Base-by-base conservation (phyloP, 2,329 filamentous ascomycete genomes). In the Talaromyces sp. region DNA sequence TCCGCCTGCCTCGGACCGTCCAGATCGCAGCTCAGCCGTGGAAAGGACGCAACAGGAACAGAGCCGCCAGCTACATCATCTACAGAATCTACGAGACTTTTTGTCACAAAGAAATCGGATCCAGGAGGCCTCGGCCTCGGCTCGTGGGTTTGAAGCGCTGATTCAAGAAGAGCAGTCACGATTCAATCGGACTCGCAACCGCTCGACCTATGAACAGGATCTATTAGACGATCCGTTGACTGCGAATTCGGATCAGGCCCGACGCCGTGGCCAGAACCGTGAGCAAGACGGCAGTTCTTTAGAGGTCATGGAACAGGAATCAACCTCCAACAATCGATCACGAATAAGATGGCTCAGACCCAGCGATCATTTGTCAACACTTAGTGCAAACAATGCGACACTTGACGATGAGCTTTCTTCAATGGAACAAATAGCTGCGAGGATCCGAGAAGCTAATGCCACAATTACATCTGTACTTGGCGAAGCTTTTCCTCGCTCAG, bases 41-140 rank as follows among this genome's bases (percentile, higher is more conserved):
- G 63, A 66, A 58, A 65, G 70, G 61, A 66, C 68, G 61, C 65
- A 65, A 29, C 56, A 63, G 12, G 63, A 57, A 54, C 56, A 63
- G 12, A 63, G 56, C 54, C 57, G 62, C 63, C 38, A 57, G 17
- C 27, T 65, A 11, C 9, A 12, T 32, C 66, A 69, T 48, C 63
- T 75, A 14, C 70, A 75, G 43, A 68, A 76, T 65, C 67, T 79
- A 24, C 74, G 75, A 58, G 70, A 74, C 52, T 61, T 78, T 41
- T 65, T 79, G 51, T 73, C 74, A 19, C 72, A 75, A 51, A 72
- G 72, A 19, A 43, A 52, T 27, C 46, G 41, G 19, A 70, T 71
- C 52, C 68, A 67, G 31, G 68, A 68, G 53, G 66, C 70, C 12
- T 69, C 68, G 11, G 55, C 56, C 27, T 66, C 67, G 32, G 64